These are phyloP conservation scores for Tylopilus sp. DNA, from an alignment of 768 basidiomycete species.

Conservation along the genomic window DNA sequence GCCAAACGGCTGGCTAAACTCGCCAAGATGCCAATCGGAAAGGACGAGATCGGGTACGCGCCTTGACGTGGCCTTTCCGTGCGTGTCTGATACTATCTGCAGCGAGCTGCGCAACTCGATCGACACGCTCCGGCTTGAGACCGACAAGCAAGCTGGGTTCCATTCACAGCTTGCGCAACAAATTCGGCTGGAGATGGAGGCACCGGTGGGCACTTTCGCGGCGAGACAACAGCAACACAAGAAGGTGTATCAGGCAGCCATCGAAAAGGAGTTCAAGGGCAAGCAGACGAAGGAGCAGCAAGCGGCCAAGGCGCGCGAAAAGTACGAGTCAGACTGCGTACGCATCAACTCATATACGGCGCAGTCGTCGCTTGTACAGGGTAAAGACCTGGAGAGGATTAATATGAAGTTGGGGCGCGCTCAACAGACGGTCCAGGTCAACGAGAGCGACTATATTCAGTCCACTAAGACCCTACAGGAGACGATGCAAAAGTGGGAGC, in stretches of 20 bases:
- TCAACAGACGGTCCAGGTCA: slow-evolving; percentile 82
- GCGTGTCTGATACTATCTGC: slow-evolving; percentile 3
- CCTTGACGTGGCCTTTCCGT: not conserved
- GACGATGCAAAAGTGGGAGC: slow-evolving; percentile 84
- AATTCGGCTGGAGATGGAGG: slow-evolving; percentile 75
- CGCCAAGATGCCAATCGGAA: slow-evolving; percentile 70
- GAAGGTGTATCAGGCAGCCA: slow-evolving; percentile 64
- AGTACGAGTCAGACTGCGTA: slow-evolving; percentile 90
- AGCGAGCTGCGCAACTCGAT: slow-evolving; percentile 82
- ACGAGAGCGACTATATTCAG: slow-evolving; percentile 91
- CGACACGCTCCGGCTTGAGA: slow-evolving; percentile 77
- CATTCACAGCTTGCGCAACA: slow-evolving; percentile 75
- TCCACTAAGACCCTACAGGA: slow-evolving; percentile 78
- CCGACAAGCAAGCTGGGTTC: slow-evolving; percentile 72
- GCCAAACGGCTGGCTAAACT: slow-evolving; percentile 81
- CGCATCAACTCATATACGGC: slow-evolving; percentile 94
- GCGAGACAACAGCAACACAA: slow-evolving; percentile 67
- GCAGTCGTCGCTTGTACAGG: slow-evolving; percentile 86
- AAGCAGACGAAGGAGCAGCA: slow-evolving; percentile 86
- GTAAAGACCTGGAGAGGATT: slow-evolving; percentile 90
- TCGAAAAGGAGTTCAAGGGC: slow-evolving; percentile 89
- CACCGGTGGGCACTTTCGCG: slow-evolving; percentile 55
- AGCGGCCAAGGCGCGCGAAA: slow-evolving; percentile 85
- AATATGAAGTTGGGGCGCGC: slow-evolving; percentile 83
- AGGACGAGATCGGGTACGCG: slow-evolving; percentile 91